Evolutionary conservation across 2,329 filamentous ascomycete genomes (phyloP).

Genomic region (Curvularia spicifera): DNA sequence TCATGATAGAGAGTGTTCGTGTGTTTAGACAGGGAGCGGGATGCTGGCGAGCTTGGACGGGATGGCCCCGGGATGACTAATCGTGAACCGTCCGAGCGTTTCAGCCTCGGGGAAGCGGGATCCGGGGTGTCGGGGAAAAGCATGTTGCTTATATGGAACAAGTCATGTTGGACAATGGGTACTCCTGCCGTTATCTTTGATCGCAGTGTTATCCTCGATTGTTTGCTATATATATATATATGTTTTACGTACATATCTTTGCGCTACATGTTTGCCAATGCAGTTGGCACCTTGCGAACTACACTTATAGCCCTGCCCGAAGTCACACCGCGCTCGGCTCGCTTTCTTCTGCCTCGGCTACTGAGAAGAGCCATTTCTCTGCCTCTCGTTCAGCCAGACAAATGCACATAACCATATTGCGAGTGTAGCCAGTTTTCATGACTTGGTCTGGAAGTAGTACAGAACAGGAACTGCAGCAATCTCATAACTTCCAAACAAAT

Average conservation of each 20-base stretch:
- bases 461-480: conserved; percentile 49
- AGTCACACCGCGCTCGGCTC: conserved; percentile 34
- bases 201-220: not conserved
- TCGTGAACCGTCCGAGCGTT: not conserved
- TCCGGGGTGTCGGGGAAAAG: not conserved
- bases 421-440: conserved; percentile 49
- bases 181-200: not conserved
- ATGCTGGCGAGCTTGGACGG: not conserved
- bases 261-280: not conserved
- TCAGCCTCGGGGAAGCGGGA: not conserved
- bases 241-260: not conserved
- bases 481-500: conserved; percentile 49
- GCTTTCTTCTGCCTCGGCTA: conserved; percentile 39
- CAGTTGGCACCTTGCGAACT: conserved; percentile 27
- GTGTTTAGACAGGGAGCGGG: not conserved
- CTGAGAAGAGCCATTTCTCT: conserved; percentile 11
- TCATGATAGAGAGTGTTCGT: conserved; percentile 8
- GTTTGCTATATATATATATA: not conserved
- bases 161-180: not conserved
- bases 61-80: not conserved
- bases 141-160: not conserved
- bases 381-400: conserved; percentile 25
- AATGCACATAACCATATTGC: conserved; percentile 43
- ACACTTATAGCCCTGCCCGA: conserved; percentile 38
- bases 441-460: conserved; percentile 47